Percentiles rank a stretch among this genome's conserved stretches.
Conservation (phyloP, 371 early-diverging fungal genomes). For the Mortierella sp. region DNA sequence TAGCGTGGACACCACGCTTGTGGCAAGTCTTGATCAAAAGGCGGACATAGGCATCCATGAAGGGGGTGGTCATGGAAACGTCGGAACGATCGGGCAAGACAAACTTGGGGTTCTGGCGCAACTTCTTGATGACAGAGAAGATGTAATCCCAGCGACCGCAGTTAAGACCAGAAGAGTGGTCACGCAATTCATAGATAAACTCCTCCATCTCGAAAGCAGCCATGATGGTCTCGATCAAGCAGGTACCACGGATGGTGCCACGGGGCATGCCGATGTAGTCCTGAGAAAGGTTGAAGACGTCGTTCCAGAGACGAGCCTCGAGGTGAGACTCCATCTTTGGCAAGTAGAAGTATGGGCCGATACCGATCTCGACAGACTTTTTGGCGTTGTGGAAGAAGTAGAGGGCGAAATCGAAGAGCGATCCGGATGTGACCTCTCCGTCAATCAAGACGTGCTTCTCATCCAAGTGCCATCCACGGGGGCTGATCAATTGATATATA, state of each 20-base stretch:
- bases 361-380: slow-evolving; percentile 81
- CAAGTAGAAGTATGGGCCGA: slow-evolving; percentile 97
- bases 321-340: slow-evolving; percentile 98
- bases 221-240: slow-evolving; percentile 96
- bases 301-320: slow-evolving; percentile 98
- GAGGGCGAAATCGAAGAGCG: slow-evolving; percentile 95
- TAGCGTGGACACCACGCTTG: slow-evolving; percentile 96
- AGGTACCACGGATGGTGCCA: slow-evolving; percentile 96
- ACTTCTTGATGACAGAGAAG: slow-evolving; percentile 96
- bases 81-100: slow-evolving; percentile 91
- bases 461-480: slow-evolving; percentile 98
- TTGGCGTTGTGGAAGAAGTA: slow-evolving; percentile 97
- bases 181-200: slow-evolving; percentile 96
- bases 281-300: slow-evolving; percentile 93
- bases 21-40: slow-evolving; percentile 97
- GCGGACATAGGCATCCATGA: slow-evolving; percentile 96
- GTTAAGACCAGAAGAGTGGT: slow-evolving; percentile 96
- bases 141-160: slow-evolving; percentile 99
- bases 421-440: slow-evolving; percentile 91
- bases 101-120: slow-evolving; percentile 87
- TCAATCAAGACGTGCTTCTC: slow-evolving; percentile 95
- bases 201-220: slow-evolving; percentile 99
- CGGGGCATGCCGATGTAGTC: slow-evolving; percentile 90
- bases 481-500: slow-evolving; percentile 62
- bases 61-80: slow-evolving; percentile 94